phyloP scores from a whole-genome alignment of 352 stramenopile species.

The Phytophthora macrochlamydospora region DNA sequence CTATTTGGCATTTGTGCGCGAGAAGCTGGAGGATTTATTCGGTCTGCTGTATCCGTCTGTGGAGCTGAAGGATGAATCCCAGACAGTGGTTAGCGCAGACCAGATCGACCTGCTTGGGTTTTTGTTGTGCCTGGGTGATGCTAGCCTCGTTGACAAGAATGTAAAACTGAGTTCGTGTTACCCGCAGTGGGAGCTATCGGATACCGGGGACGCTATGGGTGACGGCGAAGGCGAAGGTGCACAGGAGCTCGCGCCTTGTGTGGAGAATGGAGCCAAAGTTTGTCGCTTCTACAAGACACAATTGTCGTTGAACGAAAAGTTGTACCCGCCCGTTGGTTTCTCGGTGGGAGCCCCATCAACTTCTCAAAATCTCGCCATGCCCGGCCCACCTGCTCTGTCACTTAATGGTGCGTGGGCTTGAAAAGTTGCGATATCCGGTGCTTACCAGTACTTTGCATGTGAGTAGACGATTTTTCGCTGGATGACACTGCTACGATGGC shows the following conservation, averaged over 20 bases:
- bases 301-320: slow-evolving; percentile 75
- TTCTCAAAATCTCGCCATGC: slow-evolving; percentile 19
- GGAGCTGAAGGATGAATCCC: slow-evolving; percentile 52
- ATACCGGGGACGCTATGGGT: slow-evolving; percentile 14
- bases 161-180: slow-evolving; percentile 72
- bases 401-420: slow-evolving; percentile 36
- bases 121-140: slow-evolving; percentile 62
- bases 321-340: slow-evolving; percentile 83
- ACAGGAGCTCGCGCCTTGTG: slow-evolving; percentile 20
- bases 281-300: slow-evolving; percentile 80
- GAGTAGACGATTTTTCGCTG: slow-evolving; percentile 51
- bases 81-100: slow-evolving; percentile 59
- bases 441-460: slow-evolving; percentile 15
- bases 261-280: slow-evolving; percentile 68
- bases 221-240: slow-evolving; percentile 25
- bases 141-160: slow-evolving; percentile 54
- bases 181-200: slow-evolving; percentile 55
- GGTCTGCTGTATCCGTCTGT: slow-evolving; percentile 67
- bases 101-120: slow-evolving; percentile 81
- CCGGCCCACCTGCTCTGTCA: slow-evolving; percentile 33
- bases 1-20: slow-evolving; percentile 79
- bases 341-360: slow-evolving; percentile 36
- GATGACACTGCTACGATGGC: slow-evolving; percentile 27
- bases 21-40: slow-evolving; percentile 83
- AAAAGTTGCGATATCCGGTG: neutral